Conservation (phyloP, 768 basidiomycete species). For the Gloeopeniophorella convolvens region DNA sequence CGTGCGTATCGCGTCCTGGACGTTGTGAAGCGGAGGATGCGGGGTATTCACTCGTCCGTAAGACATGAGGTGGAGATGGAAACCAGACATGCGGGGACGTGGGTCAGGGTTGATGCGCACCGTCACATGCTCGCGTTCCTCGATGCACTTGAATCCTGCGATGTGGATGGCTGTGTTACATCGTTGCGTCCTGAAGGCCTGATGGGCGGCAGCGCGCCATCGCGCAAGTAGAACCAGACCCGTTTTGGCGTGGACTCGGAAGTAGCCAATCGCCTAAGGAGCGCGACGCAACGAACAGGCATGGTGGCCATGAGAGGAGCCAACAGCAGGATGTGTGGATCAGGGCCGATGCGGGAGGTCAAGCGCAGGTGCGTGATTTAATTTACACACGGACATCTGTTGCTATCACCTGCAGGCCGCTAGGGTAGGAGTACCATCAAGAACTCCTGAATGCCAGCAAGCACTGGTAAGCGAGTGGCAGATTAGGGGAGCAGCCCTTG, state of each 20-base stretch:
- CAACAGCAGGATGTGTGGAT: conserved; percentile 4
- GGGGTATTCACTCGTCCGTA: conserved; percentile 13
- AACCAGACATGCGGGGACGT: background rate
- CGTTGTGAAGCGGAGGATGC: conserved; percentile 15
- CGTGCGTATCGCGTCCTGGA: conserved; percentile 11
- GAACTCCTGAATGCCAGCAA: conserved; percentile 18
- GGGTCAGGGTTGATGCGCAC: conserved; percentile 9
- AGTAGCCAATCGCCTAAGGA: conserved; percentile 16
- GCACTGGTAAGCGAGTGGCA: conserved; percentile 8
- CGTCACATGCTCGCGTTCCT: conserved; percentile 6
- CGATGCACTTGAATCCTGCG: background rate
- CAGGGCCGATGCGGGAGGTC: conserved; percentile 15
- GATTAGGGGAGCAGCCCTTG: background rate
- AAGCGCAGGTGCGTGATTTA: conserved; percentile 14
- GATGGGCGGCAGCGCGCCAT: conserved; percentile 6
- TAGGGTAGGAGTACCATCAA: conserved; percentile 6
- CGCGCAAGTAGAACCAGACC: conserved; percentile 10
- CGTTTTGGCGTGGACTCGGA: background rate
- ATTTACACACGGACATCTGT: conserved; percentile 17
- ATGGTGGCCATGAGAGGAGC: conserved; percentile 17
- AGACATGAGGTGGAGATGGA: conserved; percentile 8
- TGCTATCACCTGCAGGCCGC: conserved; percentile 19
- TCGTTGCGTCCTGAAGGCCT: conserved; percentile 10
- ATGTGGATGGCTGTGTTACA: conserved; percentile 11
- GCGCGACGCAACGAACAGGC: conserved; percentile 18